Base-by-base conservation (phyloP, 345 rosid genomes). In the Eucalyptus virginea region DNA sequence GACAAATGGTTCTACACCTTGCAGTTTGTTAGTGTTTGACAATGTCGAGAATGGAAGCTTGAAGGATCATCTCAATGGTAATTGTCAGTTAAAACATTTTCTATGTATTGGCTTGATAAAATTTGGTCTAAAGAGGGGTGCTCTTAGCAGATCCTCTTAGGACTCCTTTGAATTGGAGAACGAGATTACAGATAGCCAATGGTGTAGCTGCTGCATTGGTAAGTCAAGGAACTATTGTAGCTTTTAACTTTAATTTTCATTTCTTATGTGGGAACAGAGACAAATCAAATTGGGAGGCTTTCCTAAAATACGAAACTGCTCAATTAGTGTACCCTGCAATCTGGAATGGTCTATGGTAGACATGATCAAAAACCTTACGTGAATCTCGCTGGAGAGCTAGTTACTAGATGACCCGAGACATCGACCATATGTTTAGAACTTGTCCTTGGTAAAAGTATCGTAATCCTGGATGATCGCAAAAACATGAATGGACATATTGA, bases 171-270 rank as follows among this genome's bases (percentile, higher is more conserved):
- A 94, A 96, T 90, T 98, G 99, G 99, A 95, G 92, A 90, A 92
- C 96, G 47, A 97, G 99, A 89, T 91, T 95, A 88, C 94, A 93
- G 52, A 95, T 97, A 92, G 98, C 98, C 42, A 91, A 91, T 50
- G 98, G 99, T 34, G 98, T 98, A n/a, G 95, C 97, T 81, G 99
- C 99, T 87, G 99, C 99, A 91, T 72, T 98, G 94, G 99, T 97
- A 93, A 91, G 97, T 92, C 88, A 21, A 72, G 86, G 30, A 81
- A 65, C n/a, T 40, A 37, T 77, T 77, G 83, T 19, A 37, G 10
- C 45, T 6, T 44, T 77, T 45, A 77, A 77, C 37, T 44, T 60
- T 34, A n/a, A 18, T 32, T 51, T 51, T 51, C 56, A 34, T 86
- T 86, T 51, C 26, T 51, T 18, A 24, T 12, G 16, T 10, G 42